Conservation (phyloP, 345 rosid genomes). For the Schrenkiella parvula region DNA sequence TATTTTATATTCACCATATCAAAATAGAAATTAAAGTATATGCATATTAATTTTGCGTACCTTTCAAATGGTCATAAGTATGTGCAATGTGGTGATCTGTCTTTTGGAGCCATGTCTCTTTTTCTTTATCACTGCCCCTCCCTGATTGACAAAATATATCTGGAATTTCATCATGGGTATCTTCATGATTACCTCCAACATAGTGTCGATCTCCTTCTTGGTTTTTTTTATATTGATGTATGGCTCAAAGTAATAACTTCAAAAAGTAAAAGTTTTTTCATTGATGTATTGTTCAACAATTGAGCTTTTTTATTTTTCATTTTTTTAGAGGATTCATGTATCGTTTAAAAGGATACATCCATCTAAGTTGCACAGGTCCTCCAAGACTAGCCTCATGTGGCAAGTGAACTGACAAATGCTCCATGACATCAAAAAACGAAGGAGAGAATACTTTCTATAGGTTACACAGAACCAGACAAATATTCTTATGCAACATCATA, state of each 20-base stretch:
- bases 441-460: not conserved
- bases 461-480: not conserved
- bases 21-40: not conserved
- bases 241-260: not conserved
- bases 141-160: not conserved
- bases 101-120: not conserved
- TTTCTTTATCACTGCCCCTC: not conserved
- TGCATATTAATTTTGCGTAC: not conserved
- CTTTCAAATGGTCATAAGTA: slow-evolving; percentile 3
- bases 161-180: not conserved
- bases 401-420: not conserved
- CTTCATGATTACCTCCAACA: not conserved
- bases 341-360: not conserved
- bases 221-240: not conserved
- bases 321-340: not conserved
- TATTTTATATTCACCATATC: too few relatives aligned
- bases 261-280: not conserved
- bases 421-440: not conserved
- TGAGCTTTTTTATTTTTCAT: not conserved
- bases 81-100: not conserved
- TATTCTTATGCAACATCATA: not conserved
- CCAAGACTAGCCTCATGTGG: not conserved
- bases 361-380: not conserved
- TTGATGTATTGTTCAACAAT: not conserved
- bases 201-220: not conserved